A percentile compares a stretch with the other conserved stretches of the same genome.
Evolutionary conservation across 495 filamentous ascomycete genomes (phyloP).

Genomic region (Penicillium canescens): DNA sequence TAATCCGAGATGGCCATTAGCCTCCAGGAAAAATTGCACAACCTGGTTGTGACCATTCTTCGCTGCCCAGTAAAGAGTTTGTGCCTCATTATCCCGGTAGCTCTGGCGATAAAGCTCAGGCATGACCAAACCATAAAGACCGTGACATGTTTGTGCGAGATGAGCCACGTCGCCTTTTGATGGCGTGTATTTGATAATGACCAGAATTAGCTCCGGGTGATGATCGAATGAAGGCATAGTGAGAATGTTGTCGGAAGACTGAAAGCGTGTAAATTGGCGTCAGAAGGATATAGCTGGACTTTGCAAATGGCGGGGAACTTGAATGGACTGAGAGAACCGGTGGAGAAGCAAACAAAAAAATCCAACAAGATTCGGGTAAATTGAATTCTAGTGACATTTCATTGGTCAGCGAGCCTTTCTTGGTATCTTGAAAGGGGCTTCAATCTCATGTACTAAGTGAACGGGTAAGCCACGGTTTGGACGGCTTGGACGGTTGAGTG

Average conservation of each 20-base stretch:
- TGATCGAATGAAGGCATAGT: neutral
- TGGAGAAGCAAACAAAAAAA: no score
- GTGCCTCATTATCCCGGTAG: neutral
- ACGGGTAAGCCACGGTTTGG: no score
- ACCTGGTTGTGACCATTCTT: neutral
- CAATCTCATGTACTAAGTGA: no score
- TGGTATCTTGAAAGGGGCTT: no score
- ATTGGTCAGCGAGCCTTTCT: no score
- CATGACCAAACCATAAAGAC: neutral
- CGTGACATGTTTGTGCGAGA: neutral
- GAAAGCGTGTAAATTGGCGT: no score
- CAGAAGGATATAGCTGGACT: no score
- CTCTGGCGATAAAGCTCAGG: neutral
- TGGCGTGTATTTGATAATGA: neutral
- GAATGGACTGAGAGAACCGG: no score
- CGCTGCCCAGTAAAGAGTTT: neutral
- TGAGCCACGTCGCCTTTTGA: neutral
- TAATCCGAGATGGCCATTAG: neutral
- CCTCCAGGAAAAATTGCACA: neutral
- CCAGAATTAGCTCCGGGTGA: conserved; percentile 1
- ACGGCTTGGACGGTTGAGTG: no score
- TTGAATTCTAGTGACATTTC: no score
- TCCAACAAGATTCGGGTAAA: no score
- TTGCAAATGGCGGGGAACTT: no score
- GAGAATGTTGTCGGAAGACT: neutral